Conservation (phyloP, 2,329 filamentous ascomycete species). For the Bipolaris zeicola region DNA sequence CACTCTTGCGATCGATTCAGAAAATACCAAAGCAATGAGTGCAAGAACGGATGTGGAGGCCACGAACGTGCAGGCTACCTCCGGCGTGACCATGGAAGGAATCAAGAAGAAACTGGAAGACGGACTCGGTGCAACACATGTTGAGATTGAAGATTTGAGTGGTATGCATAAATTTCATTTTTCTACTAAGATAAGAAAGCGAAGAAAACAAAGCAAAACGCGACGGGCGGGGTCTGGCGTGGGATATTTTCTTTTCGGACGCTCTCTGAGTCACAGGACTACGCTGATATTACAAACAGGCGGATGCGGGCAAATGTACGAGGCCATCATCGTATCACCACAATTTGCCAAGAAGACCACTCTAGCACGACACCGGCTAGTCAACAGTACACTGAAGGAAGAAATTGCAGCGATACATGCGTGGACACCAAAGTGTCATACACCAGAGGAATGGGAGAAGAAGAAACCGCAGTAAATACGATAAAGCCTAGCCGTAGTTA, state of each 20-base stretch:
- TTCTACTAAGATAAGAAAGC: not conserved
- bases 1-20: constrained; percentile 29
- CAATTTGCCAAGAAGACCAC: constrained; percentile 63
- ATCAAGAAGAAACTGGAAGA: constrained; percentile 72
- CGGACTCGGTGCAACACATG: constrained; percentile 74
- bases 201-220: not conserved
- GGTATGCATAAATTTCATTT: constrained; percentile 60
- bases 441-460: constrained; percentile 84
- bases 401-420: constrained; percentile 93
- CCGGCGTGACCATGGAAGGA: constrained; percentile 72
- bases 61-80: constrained; percentile 60
- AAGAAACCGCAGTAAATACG: constrained; percentile 54
- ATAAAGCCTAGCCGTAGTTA: not conserved
- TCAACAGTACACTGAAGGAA: constrained; percentile 80
- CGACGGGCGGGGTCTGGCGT: not conserved
- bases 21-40: constrained; percentile 45
- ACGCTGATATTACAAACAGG: constrained; percentile 52
- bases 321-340: constrained; percentile 68
- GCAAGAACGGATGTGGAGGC: constrained; percentile 52
- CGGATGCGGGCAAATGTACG: constrained; percentile 73
- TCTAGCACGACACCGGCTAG: constrained; percentile 82
- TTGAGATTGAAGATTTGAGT: constrained; percentile 90
- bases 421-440: constrained; percentile 94
- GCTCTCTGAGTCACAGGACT: constrained; percentile 1
- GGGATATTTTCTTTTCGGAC: not conserved